Base-by-base conservation (phyloP, 805 yeast genomes). In the Starmerella apicola region DNA sequence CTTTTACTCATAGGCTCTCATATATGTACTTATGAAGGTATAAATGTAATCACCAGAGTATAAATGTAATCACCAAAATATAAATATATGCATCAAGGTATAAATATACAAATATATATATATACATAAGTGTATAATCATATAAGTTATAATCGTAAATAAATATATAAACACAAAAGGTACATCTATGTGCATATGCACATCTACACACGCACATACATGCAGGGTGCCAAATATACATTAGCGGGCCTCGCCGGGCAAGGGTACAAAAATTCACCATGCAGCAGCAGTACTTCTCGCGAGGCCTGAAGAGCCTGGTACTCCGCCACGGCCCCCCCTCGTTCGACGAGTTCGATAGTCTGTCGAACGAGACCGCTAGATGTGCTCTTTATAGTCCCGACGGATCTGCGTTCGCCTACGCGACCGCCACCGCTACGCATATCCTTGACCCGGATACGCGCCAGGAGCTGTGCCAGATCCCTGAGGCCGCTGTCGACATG, bases 401-500 rank as follows among this genome's bases (percentile, higher is more conserved):
- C 52, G 94, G 94, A 22, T 53, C 65, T 34, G 67, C 64, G 40
- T 78, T 82, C 57, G 86, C 85, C 19, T 82, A 72, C 60, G 71
- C 88, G 15, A 80, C 77, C 55, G 81, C 81, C 20, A 60, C 64
- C 28, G 48, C 64, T 38, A 81, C 81, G 36, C 62, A 66, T 15
- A 65, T 83, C 21, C 63, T 74, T 33, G 68, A 73, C 51, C 70
- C 88, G n/a, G 61, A 61, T 7, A 54, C 67, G 25, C 76, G 80
- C 17, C 61, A 64, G 5, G 51, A 62, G 15, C 55, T 71, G 32
- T 63, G 67, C 39, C 64, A 60, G 33, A 60, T 84, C 37, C 74
- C 71, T 27, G 62, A 76, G 36, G 56, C 65, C 24, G 94, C 84
- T 47, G 81, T 78, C 15, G 96, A 91, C 56, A 57, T 91, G 52